A percentile compares a stretch with the other conserved stretches of the same genome.
Evolutionary conservation across 78 protist genomes (phyloP).

Genomic region (Dictyostelium brefeldianum): DNA sequence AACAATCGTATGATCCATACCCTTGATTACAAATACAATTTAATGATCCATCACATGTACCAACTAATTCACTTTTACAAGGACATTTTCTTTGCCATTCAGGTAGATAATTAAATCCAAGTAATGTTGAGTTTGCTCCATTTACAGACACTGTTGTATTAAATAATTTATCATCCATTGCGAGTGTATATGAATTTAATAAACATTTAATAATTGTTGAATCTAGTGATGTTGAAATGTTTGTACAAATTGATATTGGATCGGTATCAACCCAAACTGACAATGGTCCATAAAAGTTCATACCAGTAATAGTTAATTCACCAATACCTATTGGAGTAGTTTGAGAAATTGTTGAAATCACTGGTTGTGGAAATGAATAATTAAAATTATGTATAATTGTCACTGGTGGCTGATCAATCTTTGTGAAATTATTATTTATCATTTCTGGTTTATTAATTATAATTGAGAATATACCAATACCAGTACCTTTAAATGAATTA

Average conservation of each 20-base stretch:
- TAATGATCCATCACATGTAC: not conserved
- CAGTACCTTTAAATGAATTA: not conserved
- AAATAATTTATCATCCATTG: no score
- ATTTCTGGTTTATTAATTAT: not conserved
- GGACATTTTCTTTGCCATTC: not conserved
- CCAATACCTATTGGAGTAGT: not conserved
- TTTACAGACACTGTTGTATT: no score
- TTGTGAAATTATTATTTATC: not conserved
- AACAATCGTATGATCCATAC: not conserved
- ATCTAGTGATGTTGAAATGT: no score
- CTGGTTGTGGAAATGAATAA: not conserved
- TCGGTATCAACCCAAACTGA: no score
- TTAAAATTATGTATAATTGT: not conserved
- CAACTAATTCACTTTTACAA: not conserved
- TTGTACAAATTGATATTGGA: no score
- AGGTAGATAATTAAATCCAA: not conserved
- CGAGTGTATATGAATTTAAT: no score
- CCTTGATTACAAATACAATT: not conserved
- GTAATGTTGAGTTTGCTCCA: no score
- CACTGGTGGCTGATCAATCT: not conserved
- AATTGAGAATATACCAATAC: not conserved
- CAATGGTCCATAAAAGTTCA: not conserved
- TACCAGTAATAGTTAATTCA: not conserved
- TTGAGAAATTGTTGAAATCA: not conserved
- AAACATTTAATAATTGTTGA: no score